Base-by-base conservation (phyloP, 2,329 filamentous ascomycete species). In the Fusarium xylarioides region DNA sequence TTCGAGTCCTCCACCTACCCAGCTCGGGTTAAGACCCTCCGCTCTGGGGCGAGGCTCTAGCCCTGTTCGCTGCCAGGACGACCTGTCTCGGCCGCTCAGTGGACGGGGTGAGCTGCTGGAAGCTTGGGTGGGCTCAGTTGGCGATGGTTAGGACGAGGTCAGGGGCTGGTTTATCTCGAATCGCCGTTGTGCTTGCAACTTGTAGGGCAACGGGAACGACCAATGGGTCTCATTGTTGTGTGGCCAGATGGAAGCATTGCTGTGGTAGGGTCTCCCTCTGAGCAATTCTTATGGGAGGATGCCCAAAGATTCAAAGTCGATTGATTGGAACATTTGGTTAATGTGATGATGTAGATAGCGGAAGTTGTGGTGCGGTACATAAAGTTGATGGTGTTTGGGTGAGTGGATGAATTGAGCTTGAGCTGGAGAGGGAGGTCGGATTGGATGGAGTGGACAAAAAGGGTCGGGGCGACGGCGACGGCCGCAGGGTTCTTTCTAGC, bases 1-100 rank as follows among this genome's bases (percentile, higher is more conserved):
- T 71, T 67, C 56, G 52, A 74, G 70, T 65, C 70, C 47, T 73
- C 63, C 63, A 71, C 71, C 71, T 67, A 73, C 68, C 71, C 67
- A 74, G 70, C 57, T 74, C 34, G 67, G 71, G 63, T 71, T 74
- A 74, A 73, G 61, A 56, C 62, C 58, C 66, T 73, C 70, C 57
- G 70, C 61, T 73, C 70, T 73, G 63, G 70, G 70, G 70, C 70
- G 49, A 73, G 70, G 61, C 61, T 73, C 66, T 73, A 74, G 70
- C 70, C 70, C 44, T 71, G 66, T 73, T 73, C 54, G 70, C 70
- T 63, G 57, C 38, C 66, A 73, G 57, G 70, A 63, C 57, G 70
- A 70, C 70, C 70, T 71, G 61, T 67, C 55, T 67, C 44, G 66
- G 66, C 47, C 49, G 52, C 69, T 69, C 65, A 72, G 50, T 72